Base-by-base conservation (phyloP, 2,329 filamentous ascomycete species). In the Didymosphaeria variabile region DNA sequence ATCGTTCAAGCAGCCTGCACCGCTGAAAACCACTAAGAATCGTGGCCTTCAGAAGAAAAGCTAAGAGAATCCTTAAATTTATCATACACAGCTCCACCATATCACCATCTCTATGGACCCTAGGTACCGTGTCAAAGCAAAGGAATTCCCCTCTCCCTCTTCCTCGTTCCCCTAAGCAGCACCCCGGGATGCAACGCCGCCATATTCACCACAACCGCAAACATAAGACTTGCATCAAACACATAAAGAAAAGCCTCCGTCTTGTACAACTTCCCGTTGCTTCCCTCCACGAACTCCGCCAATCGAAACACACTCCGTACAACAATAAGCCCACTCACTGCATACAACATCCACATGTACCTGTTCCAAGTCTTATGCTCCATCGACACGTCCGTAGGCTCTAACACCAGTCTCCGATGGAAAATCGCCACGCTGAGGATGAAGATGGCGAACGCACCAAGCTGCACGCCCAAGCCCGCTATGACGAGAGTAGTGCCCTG, bases 181-280 rank as follows among this genome's bases (percentile, higher is more conserved):
- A 53, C 9, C 19, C 66, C 66, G 2, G 67, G 66, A 44, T 68
- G 66, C 6, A 66, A 17, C 3, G 64, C 36, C 12, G 59, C 61
- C 49, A 63, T 61, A 10, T 34, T 29, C 3, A 62, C 61, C 5
- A 61, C 58, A 10, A 57, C 56, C 23, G 29, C 13, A 19, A 70
- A 63, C 59, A 70, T 57, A 1, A 70, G 42, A 29, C 56, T 23
- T 7, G 67, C 63, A 59, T 70, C 68, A 21, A 70, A 69, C 6
- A 61, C 46, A 53, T 68, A 68, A 29, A 69, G 44, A 31, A 52
- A 60, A 50, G 45, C 55, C 54, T 70, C 68, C 5, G 62, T 62
- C 49, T 59, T 63, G 12, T 58, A 58, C 8, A 66, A 31, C 10
- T 61, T 21, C 0, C 63, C 63, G 3, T 62, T 55, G 0, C 40